Evolutionary conservation across 1,139 yeast genomes (phyloP), one percentile per base, ranked within the genome.

Genomic region (Saccharomycopsis hybrid): DNA sequence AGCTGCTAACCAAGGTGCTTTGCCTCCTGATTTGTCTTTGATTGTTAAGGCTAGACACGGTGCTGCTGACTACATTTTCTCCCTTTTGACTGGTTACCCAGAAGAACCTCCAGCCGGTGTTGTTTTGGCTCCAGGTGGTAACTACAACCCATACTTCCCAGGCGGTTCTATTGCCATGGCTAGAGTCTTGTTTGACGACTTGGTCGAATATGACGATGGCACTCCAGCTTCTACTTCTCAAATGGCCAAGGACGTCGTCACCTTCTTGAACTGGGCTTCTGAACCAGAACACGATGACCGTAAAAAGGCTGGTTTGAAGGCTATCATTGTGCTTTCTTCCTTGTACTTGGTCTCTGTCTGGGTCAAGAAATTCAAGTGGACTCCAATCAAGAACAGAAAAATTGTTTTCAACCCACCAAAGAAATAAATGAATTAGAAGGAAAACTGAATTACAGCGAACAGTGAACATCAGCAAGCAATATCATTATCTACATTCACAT

Each of bases 161-260:
- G 97, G 97, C 74, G 97, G 98, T 60, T 78, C 97, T 47, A 90
- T 92, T 76, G 97, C 97, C 65, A 92, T 92, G 98, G 97, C 88
- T 67, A 86, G 98, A 76, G 97, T 90, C 55, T 78, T 92, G 71
- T 92, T 89, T 62, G 98, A 92, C 66, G 98, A 88, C 60, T 77
- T 92, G 66, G 97, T 92, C 59, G 99, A 92, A 76, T 92, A 83
- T 72, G 98, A 92, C 68, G 98, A 92, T 69, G 98, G 98, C 65
- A 94, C 98, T 57, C 96, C 96, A 52, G 97, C 98, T 54, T 82
- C 97, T 53, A 84, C 98, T 58, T 85, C 98, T 54, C 99, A 92
- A 76, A 89, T 92, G 97, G 98, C 99, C 63, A 92, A 92, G 79
- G 98, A 92, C 70, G 98, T 92, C 53, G 74, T 89, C 58, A 80